Conservation (phyloP, 345 rosid species). For the Cochlearia excelsa region DNA sequence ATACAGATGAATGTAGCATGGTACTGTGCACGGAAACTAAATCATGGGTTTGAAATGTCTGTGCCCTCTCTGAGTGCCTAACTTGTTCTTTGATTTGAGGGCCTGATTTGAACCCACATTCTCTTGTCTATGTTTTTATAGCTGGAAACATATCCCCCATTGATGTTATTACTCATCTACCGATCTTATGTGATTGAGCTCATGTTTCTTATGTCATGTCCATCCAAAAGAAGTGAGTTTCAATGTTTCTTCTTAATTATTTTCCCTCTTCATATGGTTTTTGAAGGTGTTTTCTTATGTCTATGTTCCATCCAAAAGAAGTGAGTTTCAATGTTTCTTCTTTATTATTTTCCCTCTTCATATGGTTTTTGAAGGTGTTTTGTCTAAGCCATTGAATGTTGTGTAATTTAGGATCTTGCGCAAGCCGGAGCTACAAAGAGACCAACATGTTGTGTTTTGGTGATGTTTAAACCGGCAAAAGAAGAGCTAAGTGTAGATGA, state of each 20-base stretch:
- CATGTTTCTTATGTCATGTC: conserved; percentile 82
- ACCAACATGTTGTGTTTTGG: conserved; percentile 94
- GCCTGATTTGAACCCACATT: conserved; percentile 34
- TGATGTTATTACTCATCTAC: conserved; percentile 94
- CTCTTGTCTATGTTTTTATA: conserved; percentile 33
- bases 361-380: background rate
- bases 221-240: conserved; percentile 81
- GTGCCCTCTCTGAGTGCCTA: conserved; percentile 42
- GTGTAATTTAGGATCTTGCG: conserved; percentile 70
- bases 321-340: conserved; percentile 41
- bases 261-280: background rate
- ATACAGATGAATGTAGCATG: conserved; percentile 52
- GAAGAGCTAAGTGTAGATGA: conserved; percentile 72
- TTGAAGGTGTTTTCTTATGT: conserved; percentile 90
- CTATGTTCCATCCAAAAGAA: conserved; percentile 85
- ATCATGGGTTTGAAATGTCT: conserved; percentile 31
- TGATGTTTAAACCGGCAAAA: conserved; percentile 71
- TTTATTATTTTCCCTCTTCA: background rate
- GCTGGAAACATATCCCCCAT: conserved; percentile 98
- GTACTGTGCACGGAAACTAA: conserved; percentile 50
- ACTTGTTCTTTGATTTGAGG: conserved; percentile 31
- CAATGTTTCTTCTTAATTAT: background rate
- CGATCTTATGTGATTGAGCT: conserved; percentile 82
- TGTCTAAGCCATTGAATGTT: background rate
- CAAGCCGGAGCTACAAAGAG: conserved; percentile 89